Conservation (phyloP, 1,284 basidiomycete species). For the Cryptococcus wingfieldii region DNA sequence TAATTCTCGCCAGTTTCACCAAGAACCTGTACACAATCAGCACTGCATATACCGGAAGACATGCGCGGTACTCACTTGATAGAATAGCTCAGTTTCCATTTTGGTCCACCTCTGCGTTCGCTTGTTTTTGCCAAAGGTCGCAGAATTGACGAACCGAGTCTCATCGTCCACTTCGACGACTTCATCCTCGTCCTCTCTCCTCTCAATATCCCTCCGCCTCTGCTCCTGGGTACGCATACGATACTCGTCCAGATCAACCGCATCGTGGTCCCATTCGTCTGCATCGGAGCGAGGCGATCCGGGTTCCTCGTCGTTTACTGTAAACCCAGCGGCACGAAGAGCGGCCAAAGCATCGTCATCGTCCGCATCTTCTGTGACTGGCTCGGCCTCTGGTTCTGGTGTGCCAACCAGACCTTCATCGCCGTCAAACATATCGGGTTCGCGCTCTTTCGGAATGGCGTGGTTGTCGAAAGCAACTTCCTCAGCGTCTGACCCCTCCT, state of each 20-base stretch:
- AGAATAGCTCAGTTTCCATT: constrained; percentile 35
- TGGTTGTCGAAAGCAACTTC: constrained; percentile 11
- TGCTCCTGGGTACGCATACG: constrained; percentile 20
- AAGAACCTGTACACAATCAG: constrained; percentile 21
- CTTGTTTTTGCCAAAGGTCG: constrained; percentile 24
- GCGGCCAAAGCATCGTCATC: constrained; percentile 10
- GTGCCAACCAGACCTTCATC: neutral
- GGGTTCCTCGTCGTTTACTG: constrained; percentile 4
- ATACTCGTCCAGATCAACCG: constrained; percentile 22
- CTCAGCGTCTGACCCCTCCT: constrained; percentile 12
- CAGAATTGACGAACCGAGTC: constrained; percentile 34
- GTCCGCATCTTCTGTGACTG: neutral
- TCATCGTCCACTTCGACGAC: constrained; percentile 34
- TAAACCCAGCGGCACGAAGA: constrained; percentile 10
- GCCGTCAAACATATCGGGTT: constrained; percentile 2
- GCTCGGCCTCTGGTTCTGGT: too few relatives aligned
- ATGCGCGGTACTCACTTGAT: constrained; percentile 21
- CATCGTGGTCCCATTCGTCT: constrained; percentile 6
- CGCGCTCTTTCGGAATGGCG: constrained; percentile 11
- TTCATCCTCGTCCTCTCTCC: constrained; percentile 17
- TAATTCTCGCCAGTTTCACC: constrained; percentile 44
- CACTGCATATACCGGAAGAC: neutral
- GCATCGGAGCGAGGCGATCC: neutral
- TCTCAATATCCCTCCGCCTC: constrained; percentile 2
- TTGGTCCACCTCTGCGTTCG: constrained; percentile 27